These are phyloP conservation scores for Vitellaria paradoxa DNA, from an alignment of 179 eudicot genomes.

Conservation along the genomic window DNA sequence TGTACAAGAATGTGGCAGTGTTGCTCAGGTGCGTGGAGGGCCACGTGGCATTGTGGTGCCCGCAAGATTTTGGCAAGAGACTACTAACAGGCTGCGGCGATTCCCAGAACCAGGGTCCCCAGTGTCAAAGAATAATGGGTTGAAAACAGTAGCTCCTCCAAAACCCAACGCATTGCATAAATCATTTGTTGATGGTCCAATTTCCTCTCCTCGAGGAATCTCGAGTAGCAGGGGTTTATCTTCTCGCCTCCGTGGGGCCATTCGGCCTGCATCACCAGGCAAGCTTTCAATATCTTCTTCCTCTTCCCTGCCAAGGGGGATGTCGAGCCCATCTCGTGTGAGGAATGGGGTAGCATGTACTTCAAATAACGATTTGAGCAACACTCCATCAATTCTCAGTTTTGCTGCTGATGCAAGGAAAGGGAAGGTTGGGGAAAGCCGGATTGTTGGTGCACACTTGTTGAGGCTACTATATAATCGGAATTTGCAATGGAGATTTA, in stretches of 20 bases:
- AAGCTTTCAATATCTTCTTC: constrained; percentile 37
- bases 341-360: constrained; percentile 40
- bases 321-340: constrained; percentile 59
- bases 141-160: constrained; percentile 36
- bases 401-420: constrained; percentile 53
- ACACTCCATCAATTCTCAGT: constrained; percentile 69
- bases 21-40: constrained; percentile 33
- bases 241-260: constrained; percentile 59
- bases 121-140: constrained; percentile 25
- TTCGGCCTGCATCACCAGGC: constrained; percentile 74
- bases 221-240: constrained; percentile 31
- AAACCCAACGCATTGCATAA: constrained; percentile 48
- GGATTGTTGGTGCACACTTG: constrained; percentile 69
- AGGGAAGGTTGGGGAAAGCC: constrained; percentile 24
- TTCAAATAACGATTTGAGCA: constrained; percentile 36
- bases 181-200: constrained; percentile 46
- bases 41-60: constrained; percentile 61
- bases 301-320: constrained; percentile 60
- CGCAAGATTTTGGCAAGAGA: constrained; percentile 79
- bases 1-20: constrained; percentile 38
- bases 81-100: constrained; percentile 53
- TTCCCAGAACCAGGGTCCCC: constrained; percentile 62
- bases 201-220: constrained; percentile 46
- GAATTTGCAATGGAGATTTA: constrained; percentile 89
- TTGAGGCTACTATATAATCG: constrained; percentile 81